These are phyloP conservation scores for Flueggea neowawraea DNA, from an alignment of 441 rosid genomes.

Conservation along the genomic window DNA sequence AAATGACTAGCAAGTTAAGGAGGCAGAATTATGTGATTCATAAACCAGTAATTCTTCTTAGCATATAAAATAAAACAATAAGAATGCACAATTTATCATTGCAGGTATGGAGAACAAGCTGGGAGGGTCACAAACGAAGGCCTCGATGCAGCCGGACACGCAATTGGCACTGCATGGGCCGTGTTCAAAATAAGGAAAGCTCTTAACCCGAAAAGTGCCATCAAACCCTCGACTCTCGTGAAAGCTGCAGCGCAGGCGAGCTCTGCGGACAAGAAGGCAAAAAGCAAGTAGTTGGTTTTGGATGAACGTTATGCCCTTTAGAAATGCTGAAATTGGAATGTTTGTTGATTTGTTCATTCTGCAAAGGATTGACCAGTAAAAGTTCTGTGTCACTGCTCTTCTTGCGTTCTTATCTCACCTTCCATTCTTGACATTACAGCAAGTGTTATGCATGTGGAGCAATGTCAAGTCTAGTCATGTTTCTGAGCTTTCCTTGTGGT, in stretches of 20 bases:
- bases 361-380: no score
- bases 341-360: no score
- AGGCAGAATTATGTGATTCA: neutral
- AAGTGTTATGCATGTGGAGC: neutral
- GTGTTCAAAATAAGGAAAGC: constrained; percentile 91
- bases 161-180: constrained; percentile 88
- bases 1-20: neutral
- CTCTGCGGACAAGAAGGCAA: constrained; percentile 41
- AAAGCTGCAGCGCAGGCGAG: constrained; percentile 57
- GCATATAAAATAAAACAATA: no score
- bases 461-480: no score
- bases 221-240: constrained; percentile 67
- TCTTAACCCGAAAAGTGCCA: constrained; percentile 70
- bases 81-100: constrained; percentile 8
- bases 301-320: neutral
- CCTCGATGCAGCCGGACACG: constrained; percentile 89
- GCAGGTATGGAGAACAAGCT: constrained; percentile 89
- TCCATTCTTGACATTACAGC: neutral
- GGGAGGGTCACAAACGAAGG: constrained; percentile 72
- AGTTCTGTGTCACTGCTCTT: no score
- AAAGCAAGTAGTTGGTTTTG: constrained; percentile 17
- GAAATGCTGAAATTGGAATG: no score
- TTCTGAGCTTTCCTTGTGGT: no score
- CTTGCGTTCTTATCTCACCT: no score
- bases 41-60: no score